Base-by-base conservation (phyloP, 768 basidiomycete genomes). In the Neoboletus magnificus region DNA sequence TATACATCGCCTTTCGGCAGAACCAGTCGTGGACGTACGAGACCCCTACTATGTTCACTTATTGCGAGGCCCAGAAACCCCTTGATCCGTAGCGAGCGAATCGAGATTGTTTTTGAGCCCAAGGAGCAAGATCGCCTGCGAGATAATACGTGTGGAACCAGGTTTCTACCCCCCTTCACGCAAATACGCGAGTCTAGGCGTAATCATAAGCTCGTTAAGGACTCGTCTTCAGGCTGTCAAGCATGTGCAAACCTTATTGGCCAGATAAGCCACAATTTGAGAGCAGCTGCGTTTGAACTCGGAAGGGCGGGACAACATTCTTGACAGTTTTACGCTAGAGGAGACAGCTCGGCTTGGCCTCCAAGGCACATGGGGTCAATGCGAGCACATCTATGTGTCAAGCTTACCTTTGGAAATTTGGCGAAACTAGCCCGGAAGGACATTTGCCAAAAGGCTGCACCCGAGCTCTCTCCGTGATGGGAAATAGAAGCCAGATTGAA, bases 401-500 rank as follows among this genome's bases (percentile, higher is more conserved):
- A 23, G 39, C 48, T 50, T 4, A 52, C 54, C 12, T 20, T 56
- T 57, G 33, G 20, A 57, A 32, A 13, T 22, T 41, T 35, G 29
- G 40, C 27, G 23, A 22, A 45, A 23, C 39, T 52, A 22, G 25
- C 32, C 29, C 20, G 1, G 33, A 25, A 25, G 23, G 37, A 30
- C 43, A 41, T 33, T 50, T 25, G 30, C 35, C 10, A 1, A 25
- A 29, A 46, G 30, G 37, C 6, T 22, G 25, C 56, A n/a, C 20
- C n/a, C 30, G 7, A 23, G 15, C 22, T 18, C 36, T 25, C n/a
- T 35, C 10, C 15, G 37, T 32, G 39, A 18, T 44, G 45, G 16
- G 33, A 44, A 62, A 42, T 56, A 32, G 54, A 61, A 52, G 41
- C 5, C 11, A 36, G 15, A 39, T 32, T 18, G 46, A 33, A 44